A percentile compares a stretch with the other conserved stretches of the same genome.
Evolutionary conservation across 2,329 filamentous ascomycete genomes (phyloP).

Genomic region (Chrysoporthe deuterocubensis): DNA sequence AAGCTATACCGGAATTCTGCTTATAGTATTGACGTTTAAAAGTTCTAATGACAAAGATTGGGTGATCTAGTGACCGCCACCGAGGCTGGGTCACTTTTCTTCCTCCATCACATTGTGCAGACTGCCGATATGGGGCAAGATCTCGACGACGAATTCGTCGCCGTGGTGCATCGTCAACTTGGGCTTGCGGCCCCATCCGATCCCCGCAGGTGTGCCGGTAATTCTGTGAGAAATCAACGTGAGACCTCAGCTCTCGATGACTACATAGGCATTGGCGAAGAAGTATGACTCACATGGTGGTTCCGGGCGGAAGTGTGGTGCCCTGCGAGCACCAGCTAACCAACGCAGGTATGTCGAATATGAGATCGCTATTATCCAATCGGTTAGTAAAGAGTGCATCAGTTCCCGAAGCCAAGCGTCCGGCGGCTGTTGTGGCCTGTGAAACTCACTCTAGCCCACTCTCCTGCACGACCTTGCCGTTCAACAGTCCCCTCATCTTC

Average conservation of each 20-base stretch:
- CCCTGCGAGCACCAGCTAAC: conserved; percentile 49
- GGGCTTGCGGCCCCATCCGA: conserved; percentile 44
- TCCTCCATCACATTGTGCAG: conserved; percentile 44
- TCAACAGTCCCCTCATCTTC: conserved; percentile 50
- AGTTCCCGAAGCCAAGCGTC: background rate
- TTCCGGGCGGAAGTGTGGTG: conserved; percentile 47
- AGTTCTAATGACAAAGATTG: background rate
- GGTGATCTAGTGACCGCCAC: background rate
- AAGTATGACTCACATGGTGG: conserved; percentile 38
- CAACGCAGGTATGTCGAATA: conserved; percentile 54
- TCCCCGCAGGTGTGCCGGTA: conserved; percentile 48
- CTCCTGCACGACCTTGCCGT: conserved; percentile 55
- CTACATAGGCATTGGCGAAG: background rate
- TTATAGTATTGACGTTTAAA: background rate
- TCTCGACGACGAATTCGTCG: conserved; percentile 49
- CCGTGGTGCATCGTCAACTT: conserved; percentile 44
- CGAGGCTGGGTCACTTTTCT: conserved; percentile 36
- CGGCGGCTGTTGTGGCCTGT: background rate
- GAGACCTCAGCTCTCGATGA: too few species aligned
- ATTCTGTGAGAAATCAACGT: conserved; percentile 32
- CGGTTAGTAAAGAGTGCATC: background rate
- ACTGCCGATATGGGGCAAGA: conserved; percentile 48
- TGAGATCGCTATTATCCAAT: conserved; percentile 50
- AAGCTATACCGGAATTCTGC: background rate
- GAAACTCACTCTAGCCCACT: conserved; percentile 34